Evolutionary conservation across 805 yeast species (phyloP), one percentile per base, ranked within the genome.

Genomic region (Ogataea neopini): DNA sequence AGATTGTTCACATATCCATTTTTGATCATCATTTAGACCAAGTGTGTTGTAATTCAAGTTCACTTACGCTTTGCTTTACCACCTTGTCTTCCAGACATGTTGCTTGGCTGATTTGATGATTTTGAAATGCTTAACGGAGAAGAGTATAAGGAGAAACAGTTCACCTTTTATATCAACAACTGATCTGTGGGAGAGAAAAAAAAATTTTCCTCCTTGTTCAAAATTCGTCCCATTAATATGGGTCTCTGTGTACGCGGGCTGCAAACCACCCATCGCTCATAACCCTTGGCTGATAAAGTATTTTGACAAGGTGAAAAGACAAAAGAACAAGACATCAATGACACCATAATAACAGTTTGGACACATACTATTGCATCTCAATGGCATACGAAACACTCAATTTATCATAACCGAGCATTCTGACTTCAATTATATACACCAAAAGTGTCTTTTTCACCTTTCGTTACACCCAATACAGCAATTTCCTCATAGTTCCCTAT

Each of bases 81-180:
- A 66, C 97, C 97, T 77, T 91, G 97, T 75, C 97, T 90, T 62
- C 96, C 90, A 43, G 96, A 89, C 96, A 90, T 89, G 10, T 37
- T 22, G 23, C n/a, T n/a, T n/a, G n/a, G n/a, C n/a, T n/a, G n/a
- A n/a, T 7, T 28, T n/a, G 17, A 23, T 11, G 25, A 13, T 22
- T 19, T 23, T 11, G 10, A 9, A 4, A 28, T 13, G 14, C n/a
- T n/a, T n/a, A 28, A 10, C 11, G 14, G 10, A 28, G 11, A n/a
- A 28, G 11, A n/a, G 30, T 6, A n/a, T 8, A 11, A 10, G 20
- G 14, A 14, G 14, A 37, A 23, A 3, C 10, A 5, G 20, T 37
- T 18, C 15, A n/a, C 17, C 22, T 36, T 36, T 36, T 34, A 34
- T 34, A 34, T 23, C 37, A n/a, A 17, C 10, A 5, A 4, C 25